Base-by-base conservation (phyloP, 2,329 filamentous ascomycete genomes). In the Onygenales sp. region DNA sequence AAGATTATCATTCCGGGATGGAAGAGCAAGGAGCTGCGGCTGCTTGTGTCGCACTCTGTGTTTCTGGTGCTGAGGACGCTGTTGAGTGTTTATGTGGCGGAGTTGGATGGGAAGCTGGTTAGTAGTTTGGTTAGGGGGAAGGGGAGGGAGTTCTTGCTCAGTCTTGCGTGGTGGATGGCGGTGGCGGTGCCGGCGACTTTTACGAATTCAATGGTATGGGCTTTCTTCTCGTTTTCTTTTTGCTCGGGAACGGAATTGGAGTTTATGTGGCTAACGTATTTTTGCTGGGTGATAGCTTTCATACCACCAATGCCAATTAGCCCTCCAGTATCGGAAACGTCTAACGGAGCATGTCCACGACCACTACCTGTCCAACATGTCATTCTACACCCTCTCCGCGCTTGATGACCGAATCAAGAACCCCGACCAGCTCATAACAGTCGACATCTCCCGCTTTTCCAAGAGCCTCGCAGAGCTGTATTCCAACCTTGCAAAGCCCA, bases 351-450 rank as follows among this genome's bases (percentile, higher is more conserved):
- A 91, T 67, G 93, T 98, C 49, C 93, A 98, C 73, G 87, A 94
- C 68, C 88, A 91, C 67, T 98, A 98, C 69, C 80, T 98, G 11
- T 91, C 88, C n/a, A 87, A 95, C 56, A 87, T 98, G 81, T 97
- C 92, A 0, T 98, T 97, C 69, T 98, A 98, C 69, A 91, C 90
- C 2, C 86, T 98, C 51, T 94, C 91, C 1, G 90, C 93, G 0
- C 78, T 98, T 37, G 93, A 98, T 64, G 93, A 98, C 67, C 84
- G 93, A 66, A 95, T 98, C 78, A 95, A 96, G 77, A 98, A 98
- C 65, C 89, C 93, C 2, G 93, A 98, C 66, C 93, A 98, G 72
- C 80, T 98, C 43, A 95, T 98, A 62, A 93, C 92, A 0, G 92
- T 97, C 32, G 93, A 98, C 67, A 89, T 98, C 8, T 87, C 91